Evolutionary conservation across 345 rosid species (phyloP), one percentile per base, ranked within the genome.

Genomic region (Hibiscus tridactylites): DNA sequence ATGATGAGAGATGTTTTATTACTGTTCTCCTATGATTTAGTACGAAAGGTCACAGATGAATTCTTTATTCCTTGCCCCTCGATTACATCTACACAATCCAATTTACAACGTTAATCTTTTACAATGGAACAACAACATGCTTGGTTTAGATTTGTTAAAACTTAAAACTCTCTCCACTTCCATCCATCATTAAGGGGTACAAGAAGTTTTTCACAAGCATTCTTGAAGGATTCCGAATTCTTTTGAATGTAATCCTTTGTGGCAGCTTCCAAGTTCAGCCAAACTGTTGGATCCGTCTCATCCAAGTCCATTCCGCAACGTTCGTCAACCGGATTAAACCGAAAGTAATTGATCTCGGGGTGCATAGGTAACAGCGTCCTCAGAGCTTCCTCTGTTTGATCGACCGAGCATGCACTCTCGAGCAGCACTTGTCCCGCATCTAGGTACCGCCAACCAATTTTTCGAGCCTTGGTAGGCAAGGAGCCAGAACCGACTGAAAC

Each of bases 381-480:
- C 81, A 95, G 61, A 77, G 91, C 97, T 86, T 95, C 99, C 83
- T 95, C 98, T 61, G 87, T 97, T 13, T 96, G 81, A 65, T 95
- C 99, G 71, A 92, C 98, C 42, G 97, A 92, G 87, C 99, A 90
- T 24, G 99, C 93, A 82, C 98, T 92, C 85, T 95, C 99, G 78
- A 95, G 88, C 76, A 95, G 80, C 77, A 95, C 97, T 82, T 95
- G 99, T 17, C 99, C 98, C 3, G 98, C 92, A 80, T 90, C 98
- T 65, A 95, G 79, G 80, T 92, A 92, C 64, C 98, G 97, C 99
- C 99, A 92, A 67, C 98, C 99, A 19, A 96, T 97, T 85, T 83
- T 95, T 74, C 99, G 85, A 35, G 78, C 89, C 99, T 92, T 92
- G 9, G 98, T 86, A 56, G 97, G 96, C 75, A 95, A 91, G 77